Base-by-base conservation (phyloP, 2,329 filamentous ascomycete species). In the Aspergillus clavatus region DNA sequence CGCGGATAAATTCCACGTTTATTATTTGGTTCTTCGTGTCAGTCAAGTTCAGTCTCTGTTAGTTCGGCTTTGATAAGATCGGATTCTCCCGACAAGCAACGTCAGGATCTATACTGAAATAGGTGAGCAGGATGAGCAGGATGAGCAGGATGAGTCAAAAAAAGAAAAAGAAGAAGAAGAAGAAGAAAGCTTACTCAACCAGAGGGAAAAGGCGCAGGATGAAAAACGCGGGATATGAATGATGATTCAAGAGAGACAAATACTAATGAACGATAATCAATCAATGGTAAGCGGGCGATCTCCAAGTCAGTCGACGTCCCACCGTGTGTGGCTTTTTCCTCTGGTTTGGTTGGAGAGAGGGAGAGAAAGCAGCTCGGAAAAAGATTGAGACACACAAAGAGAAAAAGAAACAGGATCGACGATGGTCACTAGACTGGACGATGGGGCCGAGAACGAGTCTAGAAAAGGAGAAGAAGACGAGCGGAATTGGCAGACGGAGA, bases 1-100 rank as follows among this genome's bases (percentile, higher is more conserved):
- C 21, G 29, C n/a, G 10, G 29, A 22, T 28, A 21, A 43, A 43
- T 28, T 37, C n/a, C 38, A 33, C 23, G n/a, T n/a, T n/a, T n/a
- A n/a, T n/a, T n/a, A n/a, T n/a, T n/a, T n/a, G n/a, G n/a, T n/a
- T n/a, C n/a, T n/a, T n/a, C n/a, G n/a, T n/a, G n/a, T n/a, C n/a
- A n/a, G n/a, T n/a, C n/a, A n/a, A n/a, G n/a, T n/a, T n/a, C n/a
- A n/a, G n/a, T n/a, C n/a, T n/a, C n/a, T n/a, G n/a, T n/a, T n/a
- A n/a, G n/a, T n/a, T n/a, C n/a, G n/a, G n/a, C n/a, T n/a, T n/a
- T n/a, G n/a, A n/a, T n/a, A n/a, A n/a, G n/a, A n/a, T n/a, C n/a
- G n/a, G n/a, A n/a, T n/a, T n/a, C n/a, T n/a, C n/a, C n/a, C n/a
- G n/a, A n/a, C n/a, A n/a, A n/a, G n/a, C n/a, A n/a, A n/a, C n/a